phyloP scores from a whole-genome alignment of 805 yeast species.

The Candida silvicultrix region DNA sequence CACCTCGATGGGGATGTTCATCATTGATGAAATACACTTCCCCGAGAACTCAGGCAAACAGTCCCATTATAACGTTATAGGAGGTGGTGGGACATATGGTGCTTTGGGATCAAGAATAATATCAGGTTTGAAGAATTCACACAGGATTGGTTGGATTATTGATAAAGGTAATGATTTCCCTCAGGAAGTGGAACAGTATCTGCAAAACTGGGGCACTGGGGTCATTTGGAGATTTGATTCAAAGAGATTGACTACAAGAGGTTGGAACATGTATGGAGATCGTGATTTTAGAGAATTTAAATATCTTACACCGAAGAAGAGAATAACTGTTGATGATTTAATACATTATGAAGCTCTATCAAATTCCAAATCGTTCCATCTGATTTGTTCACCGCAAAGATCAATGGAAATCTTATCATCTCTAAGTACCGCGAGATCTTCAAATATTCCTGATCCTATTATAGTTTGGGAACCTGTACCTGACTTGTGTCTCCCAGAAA shows the following conservation, averaged over 20 bases:
- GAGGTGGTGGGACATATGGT: conserved; percentile 89
- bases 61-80: conserved; percentile 49
- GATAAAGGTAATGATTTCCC: conserved; percentile 85
- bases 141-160: conserved; percentile 57
- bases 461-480: conserved; percentile 88
- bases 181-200: conserved; percentile 28
- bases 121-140: conserved; percentile 29
- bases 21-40: conserved; percentile 78
- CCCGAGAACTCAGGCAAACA: conserved; percentile 29
- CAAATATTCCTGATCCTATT: conserved; percentile 20
- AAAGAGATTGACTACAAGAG: conserved; percentile 65
- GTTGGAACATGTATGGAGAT: conserved; percentile 68
- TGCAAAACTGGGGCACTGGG: conserved; percentile 60
- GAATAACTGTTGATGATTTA: conserved; percentile 55
- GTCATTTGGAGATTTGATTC: conserved; percentile 45
- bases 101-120: conserved; percentile 66
- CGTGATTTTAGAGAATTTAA: conserved; percentile 56
- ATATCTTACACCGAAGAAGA: conserved; percentile 54
- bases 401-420: conserved; percentile 40
- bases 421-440: conserved; percentile 14
- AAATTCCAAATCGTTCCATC: conserved; percentile 48
- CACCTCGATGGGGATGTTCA: conserved; percentile 81
- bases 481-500: conserved; percentile 53
- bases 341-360: conserved; percentile 30
- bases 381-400: conserved; percentile 68